Evolutionary conservation across 495 filamentous ascomycete species (phyloP).

Genomic region (Letharia columbiana): DNA sequence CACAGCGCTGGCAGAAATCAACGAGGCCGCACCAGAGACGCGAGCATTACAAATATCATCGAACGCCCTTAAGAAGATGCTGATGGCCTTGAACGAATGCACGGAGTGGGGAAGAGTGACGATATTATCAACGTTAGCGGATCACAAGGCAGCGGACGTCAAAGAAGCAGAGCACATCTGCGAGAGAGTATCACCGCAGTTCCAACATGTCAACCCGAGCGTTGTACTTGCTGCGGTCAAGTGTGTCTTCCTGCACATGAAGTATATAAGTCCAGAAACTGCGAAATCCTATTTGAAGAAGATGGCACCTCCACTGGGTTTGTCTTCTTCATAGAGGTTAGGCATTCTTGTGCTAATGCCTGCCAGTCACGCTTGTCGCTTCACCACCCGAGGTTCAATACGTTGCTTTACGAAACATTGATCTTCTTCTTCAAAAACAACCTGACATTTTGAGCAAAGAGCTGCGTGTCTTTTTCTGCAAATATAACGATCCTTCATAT

Average conservation of each 20-base stretch:
- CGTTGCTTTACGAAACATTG: conserved; percentile 91
- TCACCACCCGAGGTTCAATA: conserved; percentile 97
- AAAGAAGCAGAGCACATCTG: conserved; percentile 99
- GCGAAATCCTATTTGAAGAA: conserved; percentile 83
- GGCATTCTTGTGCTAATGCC: conserved; percentile 24
- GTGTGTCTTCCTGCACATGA: conserved; percentile 96
- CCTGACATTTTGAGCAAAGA: conserved; percentile 96
- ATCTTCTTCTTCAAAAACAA: conserved; percentile 87
- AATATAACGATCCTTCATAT: conserved; percentile 98
- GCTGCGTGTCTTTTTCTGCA: conserved; percentile 98
- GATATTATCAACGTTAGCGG: conserved; percentile 80
- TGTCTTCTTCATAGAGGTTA: conserved; percentile 21
- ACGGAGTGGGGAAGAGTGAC: conserved; percentile 99
- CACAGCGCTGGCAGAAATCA: conserved; percentile 85
- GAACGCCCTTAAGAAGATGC: conserved; percentile 78
- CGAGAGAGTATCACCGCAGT: conserved; percentile 90
- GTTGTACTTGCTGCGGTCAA: conserved; percentile 97
- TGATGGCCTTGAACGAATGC: conserved; percentile 97
- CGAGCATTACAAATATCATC: conserved; percentile 73
- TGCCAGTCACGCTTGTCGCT: conserved; percentile 81
- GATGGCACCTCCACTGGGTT: conserved; percentile 94
- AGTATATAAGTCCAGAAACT: conserved; percentile 64
- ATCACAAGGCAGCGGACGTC: conserved; percentile 75
- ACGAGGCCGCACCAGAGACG: conserved; percentile 83
- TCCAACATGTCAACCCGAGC: conserved; percentile 96